Conservation (phyloP, 2,329 filamentous ascomycete species). For the Herpomyces periplanetae region DNA sequence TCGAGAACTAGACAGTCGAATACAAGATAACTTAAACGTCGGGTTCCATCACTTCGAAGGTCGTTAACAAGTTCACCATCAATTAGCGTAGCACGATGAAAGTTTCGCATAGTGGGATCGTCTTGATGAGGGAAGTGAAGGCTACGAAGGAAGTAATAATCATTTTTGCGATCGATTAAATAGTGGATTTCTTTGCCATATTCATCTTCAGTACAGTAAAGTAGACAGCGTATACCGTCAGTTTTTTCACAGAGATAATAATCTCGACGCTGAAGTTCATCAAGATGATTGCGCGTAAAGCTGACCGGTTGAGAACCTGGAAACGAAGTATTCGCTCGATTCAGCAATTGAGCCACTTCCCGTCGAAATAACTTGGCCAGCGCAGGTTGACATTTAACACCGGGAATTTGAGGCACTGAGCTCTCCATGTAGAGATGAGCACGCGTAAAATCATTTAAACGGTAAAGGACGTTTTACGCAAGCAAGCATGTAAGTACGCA, state of each 20-base stretch:
- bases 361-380: conserved; percentile 21
- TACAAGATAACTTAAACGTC: conserved; percentile 43
- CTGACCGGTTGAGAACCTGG: conserved; percentile 80
- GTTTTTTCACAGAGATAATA: conserved; percentile 98
- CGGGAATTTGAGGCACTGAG: too few species aligned
- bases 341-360: conserved; percentile 36
- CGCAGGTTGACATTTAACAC: conserved; percentile 20
- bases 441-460: too few species aligned
- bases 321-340: conserved; percentile 24
- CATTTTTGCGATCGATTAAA: conserved; percentile 86
- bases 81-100: conserved; percentile 41
- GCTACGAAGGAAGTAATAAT: conserved; percentile 48
- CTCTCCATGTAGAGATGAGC: too few species aligned
- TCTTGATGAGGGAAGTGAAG: conserved; percentile 37
- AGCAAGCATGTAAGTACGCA: too few species aligned
- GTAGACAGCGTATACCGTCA: conserved; percentile 72
- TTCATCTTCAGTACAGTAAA: conserved; percentile 39
- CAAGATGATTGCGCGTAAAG: conserved; percentile 39
- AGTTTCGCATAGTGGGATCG: conserved; percentile 16
- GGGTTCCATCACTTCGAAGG: conserved; percentile 20
- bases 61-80: conserved; percentile 84
- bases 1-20: conserved; percentile 74
- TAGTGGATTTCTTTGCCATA: conserved; percentile 29
- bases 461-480: too few species aligned
- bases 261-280: conserved; percentile 42